Conservation (phyloP, 1,139 yeast species). For the Torulaspora globosa region DNA sequence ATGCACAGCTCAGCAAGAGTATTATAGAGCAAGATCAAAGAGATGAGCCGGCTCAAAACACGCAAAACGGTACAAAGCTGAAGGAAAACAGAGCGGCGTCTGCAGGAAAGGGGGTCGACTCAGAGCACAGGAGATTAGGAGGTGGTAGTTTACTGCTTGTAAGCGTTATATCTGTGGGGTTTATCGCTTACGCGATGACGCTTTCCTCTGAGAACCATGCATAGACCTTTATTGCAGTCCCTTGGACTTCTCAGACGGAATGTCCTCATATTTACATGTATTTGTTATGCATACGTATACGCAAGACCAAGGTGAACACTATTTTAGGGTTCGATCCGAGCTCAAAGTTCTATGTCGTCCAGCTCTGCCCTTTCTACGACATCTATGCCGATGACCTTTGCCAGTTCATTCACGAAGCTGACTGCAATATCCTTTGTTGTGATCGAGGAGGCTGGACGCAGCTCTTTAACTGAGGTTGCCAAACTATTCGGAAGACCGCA, state of each 20-base stretch:
- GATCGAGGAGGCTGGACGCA: slow-evolving; percentile 21
- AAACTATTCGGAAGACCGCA: slow-evolving; percentile 72
- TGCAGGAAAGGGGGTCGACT: slow-evolving; percentile 7
- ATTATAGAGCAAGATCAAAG: slow-evolving; percentile 8
- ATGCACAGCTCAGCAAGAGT: slow-evolving; percentile 22
- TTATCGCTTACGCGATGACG: slow-evolving; percentile 23
- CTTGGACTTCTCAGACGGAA: neutral
- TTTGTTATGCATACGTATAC: slow-evolving; percentile 4
- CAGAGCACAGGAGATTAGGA: slow-evolving; percentile 9
- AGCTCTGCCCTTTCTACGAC: slow-evolving; percentile 43
- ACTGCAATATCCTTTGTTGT: neutral
- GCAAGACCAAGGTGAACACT: neutral
- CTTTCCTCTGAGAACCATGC: slow-evolving; percentile 15
- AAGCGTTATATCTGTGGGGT: slow-evolving; percentile 24
- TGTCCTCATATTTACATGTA: slow-evolving; percentile 7
- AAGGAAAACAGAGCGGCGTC: slow-evolving; percentile 7
- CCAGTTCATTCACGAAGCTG: slow-evolving; percentile 51
- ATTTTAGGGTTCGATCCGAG: neutral
- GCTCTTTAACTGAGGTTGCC: slow-evolving; percentile 48
- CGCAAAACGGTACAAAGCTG: slow-evolving; percentile 4
- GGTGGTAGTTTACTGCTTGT: slow-evolving; percentile 14
- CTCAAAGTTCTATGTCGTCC: slow-evolving; percentile 29
- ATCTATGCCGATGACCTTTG: slow-evolving; percentile 45
- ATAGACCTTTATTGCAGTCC: neutral
- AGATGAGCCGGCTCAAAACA: slow-evolving; percentile 3